Evolutionary conservation across 1,284 basidiomycete genomes (phyloP).

Genomic region (Erythrobasidium hasegawianum): DNA sequence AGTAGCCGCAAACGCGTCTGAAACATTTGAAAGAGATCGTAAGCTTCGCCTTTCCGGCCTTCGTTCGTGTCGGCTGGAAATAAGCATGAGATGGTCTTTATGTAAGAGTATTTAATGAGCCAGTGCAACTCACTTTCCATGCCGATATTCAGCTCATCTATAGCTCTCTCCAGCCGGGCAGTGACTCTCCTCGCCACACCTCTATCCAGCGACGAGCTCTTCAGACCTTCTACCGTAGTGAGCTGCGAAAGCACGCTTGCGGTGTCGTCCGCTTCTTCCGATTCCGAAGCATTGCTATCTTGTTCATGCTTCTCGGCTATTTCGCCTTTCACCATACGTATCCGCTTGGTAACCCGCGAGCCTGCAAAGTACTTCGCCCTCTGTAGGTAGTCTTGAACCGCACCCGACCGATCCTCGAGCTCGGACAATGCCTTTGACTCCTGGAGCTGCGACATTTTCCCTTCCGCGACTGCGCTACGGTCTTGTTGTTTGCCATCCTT

Average conservation of each 20-base stretch:
- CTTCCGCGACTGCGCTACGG: neutral
- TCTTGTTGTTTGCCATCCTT: constrained; percentile 48
- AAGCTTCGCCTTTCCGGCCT: constrained; percentile 23
- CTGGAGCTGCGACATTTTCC: neutral
- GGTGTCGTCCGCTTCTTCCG: constrained; percentile 1
- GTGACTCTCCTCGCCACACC: constrained; percentile 4
- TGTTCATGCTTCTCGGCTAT: neutral
- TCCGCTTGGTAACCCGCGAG: neutral
- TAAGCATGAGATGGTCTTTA: neutral
- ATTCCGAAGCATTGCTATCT: neutral
- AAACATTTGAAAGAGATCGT: constrained; percentile 10
- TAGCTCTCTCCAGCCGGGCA: constrained; percentile 19
- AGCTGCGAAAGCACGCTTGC: constrained; percentile 29
- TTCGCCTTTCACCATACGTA: neutral
- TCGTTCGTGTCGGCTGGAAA: constrained; percentile 19
- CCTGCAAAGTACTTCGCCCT: constrained; percentile 39
- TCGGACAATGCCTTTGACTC: neutral
- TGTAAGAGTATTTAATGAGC: neutral
- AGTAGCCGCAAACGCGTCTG: neutral
- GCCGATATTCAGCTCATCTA: constrained; percentile 13
- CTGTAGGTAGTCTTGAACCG: constrained; percentile 36
- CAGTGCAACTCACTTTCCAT: constrained; percentile 9
- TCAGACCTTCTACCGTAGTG: constrained; percentile 26
- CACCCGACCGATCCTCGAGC: constrained; percentile 55
- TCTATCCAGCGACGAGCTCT: neutral